Evolutionary conservation across 2,329 filamentous ascomycete genomes (phyloP), one percentile per base, ranked within the genome.

Genomic region (Alternaria sp.): DNA sequence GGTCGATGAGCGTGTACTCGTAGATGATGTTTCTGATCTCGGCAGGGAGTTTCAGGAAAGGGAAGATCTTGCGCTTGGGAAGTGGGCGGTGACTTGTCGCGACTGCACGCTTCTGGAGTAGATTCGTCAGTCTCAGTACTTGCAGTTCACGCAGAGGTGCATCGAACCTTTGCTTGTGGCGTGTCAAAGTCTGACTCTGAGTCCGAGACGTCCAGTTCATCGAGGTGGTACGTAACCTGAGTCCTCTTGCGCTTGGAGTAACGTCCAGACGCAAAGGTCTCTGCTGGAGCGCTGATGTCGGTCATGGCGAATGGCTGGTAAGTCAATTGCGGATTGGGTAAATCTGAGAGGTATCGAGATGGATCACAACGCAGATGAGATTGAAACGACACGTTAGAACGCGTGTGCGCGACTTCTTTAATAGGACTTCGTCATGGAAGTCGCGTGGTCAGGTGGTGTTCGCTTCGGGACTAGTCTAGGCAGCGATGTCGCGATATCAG

Each of bases 11-110:
- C 49, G 69, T 67, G 36, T 75, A 68, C 1, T 25, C 47, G 67
- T 80, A 79, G 46, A 80, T 77, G 26, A 74, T 68, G 61, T 78
- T 78, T 6, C 76, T 67, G 11, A 79, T 72, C 50, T 80, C 78
- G 3, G 74, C 75, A 1, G 77, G 77, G 0, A 80, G 71, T 11
- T 73, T 9, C 32, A 80, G 61, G 55, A 80, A 79, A 0, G 74
- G 77, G 49, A 80, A 79, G 55, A 74, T 67, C 32, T 74, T 76
- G 57, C 47, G 68, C 55, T 77, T 77, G 4, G 74, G 71, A 46
- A 76, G 73, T 6, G 68, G 69, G 50, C 63, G 70, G 10, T 68
- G 57, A 6, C 36, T 17, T 21, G 46, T 44, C 15, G 49, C 57
- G 21, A 63, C 54, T 61, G 70, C 74, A 57, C 49, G 67, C 65